Evolutionary conservation across 176 grass and related monocot genomes (phyloP), one percentile per base, ranked within the genome.

Genomic region (Carex cristatella): DNA sequence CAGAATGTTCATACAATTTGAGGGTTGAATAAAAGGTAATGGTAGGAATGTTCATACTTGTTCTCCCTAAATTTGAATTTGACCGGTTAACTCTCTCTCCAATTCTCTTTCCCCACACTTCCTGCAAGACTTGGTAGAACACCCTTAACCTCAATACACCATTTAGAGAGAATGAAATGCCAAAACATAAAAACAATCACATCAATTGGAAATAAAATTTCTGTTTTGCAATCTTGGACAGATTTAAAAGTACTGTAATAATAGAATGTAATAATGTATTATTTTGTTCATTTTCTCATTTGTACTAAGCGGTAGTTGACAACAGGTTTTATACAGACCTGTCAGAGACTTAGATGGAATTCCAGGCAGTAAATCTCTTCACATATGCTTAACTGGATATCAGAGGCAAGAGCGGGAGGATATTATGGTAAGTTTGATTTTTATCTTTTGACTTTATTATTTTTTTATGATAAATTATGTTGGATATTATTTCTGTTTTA

Each of bases 371-470:
- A 80, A 90, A n/a, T 85, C 83, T 15, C 38, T 98, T 48, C 62
- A 73, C 44, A 90, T 94, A 74, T 98, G 95, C 73, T 79, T 98
- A 70, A 94, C 95, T 32, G 95, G 95, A 42, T 98, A 92, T 81
- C 89, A 98, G 65, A 92, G 81, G 70, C 79, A 89, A 71, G 90
- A 81, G 61, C 83, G 95, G 0, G 83, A 94, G 32, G 83, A 98
- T 78, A 94, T 98, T 65, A 94, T 87, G 93, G 95, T 98, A 92
- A 84, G 56, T 35, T 87, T 48, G 27, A 11, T 7, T 12, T 56
- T 61, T 63, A 56, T 44, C 9, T 4, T 68, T 11, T 71, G 63
- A 73, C 35, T n/a, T 59, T 27, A 56, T 40, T 40, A 40, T 40
- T 40, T 40, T 40, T 40, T 40, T 40, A 40, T 40, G 38, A 40